A percentile compares a stretch with the other conserved stretches of the same genome.
Conservation (phyloP, 352 stramenopile genomes). For the Salisapilia sapeloensis region DNA sequence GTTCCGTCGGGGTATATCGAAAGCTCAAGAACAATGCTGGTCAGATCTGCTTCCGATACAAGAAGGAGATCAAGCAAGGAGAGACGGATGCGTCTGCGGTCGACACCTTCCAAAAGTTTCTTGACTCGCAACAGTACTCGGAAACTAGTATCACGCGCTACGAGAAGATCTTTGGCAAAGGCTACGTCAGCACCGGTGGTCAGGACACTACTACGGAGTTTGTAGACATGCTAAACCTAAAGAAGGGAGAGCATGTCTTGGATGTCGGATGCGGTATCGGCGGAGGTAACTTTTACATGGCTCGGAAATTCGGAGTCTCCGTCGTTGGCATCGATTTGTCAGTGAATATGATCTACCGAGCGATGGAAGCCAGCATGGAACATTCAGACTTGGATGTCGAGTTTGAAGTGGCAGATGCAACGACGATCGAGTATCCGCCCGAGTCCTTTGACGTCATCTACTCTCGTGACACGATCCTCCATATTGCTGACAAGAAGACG, state of each 20-base stretch:
- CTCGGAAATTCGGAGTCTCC: slow-evolving; percentile 74
- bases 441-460: slow-evolving; percentile 46
- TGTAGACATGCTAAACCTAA: slow-evolving; percentile 41
- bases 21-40: slow-evolving; percentile 75
- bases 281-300: slow-evolving; percentile 82
- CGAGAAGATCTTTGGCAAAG: slow-evolving; percentile 55
- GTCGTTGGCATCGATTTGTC: slow-evolving; percentile 58
- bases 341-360: slow-evolving; percentile 59
- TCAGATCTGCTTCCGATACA: slow-evolving; percentile 58
- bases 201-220: slow-evolving; percentile 55
- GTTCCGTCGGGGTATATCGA: slow-evolving; percentile 40
- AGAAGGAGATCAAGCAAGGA: slow-evolving; percentile 26
- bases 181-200: slow-evolving; percentile 54
- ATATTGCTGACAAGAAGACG: slow-evolving; percentile 19
- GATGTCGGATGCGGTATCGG: slow-evolving; percentile 85
- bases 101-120: slow-evolving; percentile 48
- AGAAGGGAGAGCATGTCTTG: slow-evolving; percentile 47
- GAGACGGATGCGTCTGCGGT: slow-evolving; percentile 14
- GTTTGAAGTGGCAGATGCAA: slow-evolving; percentile 61
- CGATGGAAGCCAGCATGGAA: slow-evolving; percentile 40
- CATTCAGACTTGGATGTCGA: slow-evolving; percentile 27
- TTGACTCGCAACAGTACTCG: slow-evolving; percentile 57
- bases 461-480: slow-evolving; percentile 25
- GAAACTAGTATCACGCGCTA: slow-evolving; percentile 50
- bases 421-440: slow-evolving; percentile 26